These are phyloP conservation scores for Balakata baccata DNA, from an alignment of 345 rosid genomes.

Conservation along the genomic window DNA sequence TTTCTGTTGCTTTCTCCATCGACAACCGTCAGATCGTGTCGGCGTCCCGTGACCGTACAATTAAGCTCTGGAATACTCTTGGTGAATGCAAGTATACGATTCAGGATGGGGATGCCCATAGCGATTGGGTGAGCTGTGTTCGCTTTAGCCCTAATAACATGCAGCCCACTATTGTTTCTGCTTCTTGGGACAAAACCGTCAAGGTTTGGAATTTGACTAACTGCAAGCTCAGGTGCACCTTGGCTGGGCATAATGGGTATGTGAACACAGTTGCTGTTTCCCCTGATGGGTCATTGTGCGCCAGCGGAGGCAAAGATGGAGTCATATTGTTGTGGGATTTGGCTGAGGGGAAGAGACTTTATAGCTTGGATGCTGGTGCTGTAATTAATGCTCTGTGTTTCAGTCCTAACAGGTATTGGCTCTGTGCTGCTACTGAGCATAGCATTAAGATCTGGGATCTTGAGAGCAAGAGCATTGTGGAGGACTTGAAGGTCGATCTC, in stretches of 20 bases:
- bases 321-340: conserved; percentile 88
- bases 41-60: conserved; percentile 91
- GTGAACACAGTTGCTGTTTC: conserved; percentile 92
- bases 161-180: conserved; percentile 91
- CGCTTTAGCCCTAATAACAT: conserved; percentile 75
- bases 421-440: conserved; percentile 88
- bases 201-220: conserved; percentile 95
- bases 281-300: conserved; percentile 90
- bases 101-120: conserved; percentile 75
- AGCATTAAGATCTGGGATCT: conserved; percentile 99
- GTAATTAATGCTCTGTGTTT: conserved; percentile 80
- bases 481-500: conserved; percentile 94
- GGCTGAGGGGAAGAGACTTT: conserved; percentile 93
- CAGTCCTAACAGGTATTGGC: conserved; percentile 98
- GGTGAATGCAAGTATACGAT: conserved; percentile 99
- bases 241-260: conserved; percentile 76
- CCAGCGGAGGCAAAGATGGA: conserved; percentile 97
- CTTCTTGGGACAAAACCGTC: conserved; percentile 81
- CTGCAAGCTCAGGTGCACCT: conserved; percentile 74
- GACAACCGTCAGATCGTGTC: conserved; percentile 98
- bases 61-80: conserved; percentile 90
- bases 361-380: conserved; percentile 76
- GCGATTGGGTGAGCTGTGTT: conserved; percentile 95
- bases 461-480: conserved; percentile 91
- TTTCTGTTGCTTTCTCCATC: conserved; percentile 91